Conservation (phyloP, 768 basidiomycete species). For the Macrolepiota fuliginosa region DNA sequence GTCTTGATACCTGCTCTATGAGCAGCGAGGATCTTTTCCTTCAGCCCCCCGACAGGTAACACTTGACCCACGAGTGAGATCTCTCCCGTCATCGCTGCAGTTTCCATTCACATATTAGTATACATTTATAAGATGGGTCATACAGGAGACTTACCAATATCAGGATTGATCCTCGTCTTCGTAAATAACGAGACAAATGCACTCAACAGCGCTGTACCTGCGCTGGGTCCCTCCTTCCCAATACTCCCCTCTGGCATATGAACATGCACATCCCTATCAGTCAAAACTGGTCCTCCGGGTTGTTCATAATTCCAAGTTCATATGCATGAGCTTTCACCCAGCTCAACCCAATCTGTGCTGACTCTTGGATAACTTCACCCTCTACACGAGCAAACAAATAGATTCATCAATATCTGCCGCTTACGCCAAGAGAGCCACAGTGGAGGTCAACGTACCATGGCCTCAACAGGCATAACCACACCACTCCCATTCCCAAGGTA, state of each 20-base stretch:
- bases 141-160: constrained; percentile 68
- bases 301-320: constrained; percentile 80
- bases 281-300: constrained; percentile 74
- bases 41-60: constrained; percentile 91
- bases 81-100: constrained; percentile 94
- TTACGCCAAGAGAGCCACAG: no score
- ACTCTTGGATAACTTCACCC: constrained; percentile 98
- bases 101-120: background rate
- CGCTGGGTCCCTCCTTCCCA: constrained; percentile 93
- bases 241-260: constrained; percentile 97
- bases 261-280: constrained; percentile 87
- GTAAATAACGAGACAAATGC: constrained; percentile 93
- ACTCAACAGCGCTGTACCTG: constrained; percentile 81
- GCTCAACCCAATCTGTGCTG: constrained; percentile 90
- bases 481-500: no score
- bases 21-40: constrained; percentile 95
- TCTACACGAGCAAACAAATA: no score
- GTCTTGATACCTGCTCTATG: constrained; percentile 97
- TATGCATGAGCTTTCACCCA: constrained; percentile 93
- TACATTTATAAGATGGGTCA: background rate
- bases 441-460: constrained; percentile 76
- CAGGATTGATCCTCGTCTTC: constrained; percentile 76
- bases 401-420: no score
- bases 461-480: constrained; percentile 96
- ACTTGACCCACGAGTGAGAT: constrained; percentile 96